Conservation (phyloP, 2,329 filamentous ascomycete species). For the Paraphaeosphaeria sporulosa region DNA sequence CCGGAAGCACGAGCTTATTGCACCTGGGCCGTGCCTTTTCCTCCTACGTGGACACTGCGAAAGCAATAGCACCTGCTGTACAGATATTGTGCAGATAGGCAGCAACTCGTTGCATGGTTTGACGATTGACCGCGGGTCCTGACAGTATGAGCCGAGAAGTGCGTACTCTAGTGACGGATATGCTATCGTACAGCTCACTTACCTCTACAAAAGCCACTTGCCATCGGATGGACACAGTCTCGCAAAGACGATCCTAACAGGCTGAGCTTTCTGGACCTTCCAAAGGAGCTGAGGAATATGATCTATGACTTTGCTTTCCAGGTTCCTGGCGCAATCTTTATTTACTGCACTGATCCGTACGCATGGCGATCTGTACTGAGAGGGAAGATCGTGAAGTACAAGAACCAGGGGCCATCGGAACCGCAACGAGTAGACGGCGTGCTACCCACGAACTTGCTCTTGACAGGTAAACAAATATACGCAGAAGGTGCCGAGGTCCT, state of each 20-base stretch:
- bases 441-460: conserved; percentile 37
- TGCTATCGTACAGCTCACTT: not conserved
- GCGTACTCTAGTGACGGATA: not conserved
- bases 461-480: conserved; percentile 52
- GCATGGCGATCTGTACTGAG: conserved; percentile 20
- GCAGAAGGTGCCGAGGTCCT: conserved; percentile 54
- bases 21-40: not conserved
- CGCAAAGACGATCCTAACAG: conserved; percentile 20
- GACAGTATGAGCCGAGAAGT: not conserved
- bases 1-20: not conserved
- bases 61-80: not conserved
- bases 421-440: conserved; percentile 27
- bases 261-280: conserved; percentile 40
- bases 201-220: not conserved
- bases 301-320: conserved; percentile 34
- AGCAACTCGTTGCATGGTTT: not conserved
- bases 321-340: conserved; percentile 37
- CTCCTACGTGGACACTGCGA: not conserved
- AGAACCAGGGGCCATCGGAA: conserved; percentile 30
- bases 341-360: conserved; percentile 31
- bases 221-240: conserved; percentile 31
- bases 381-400: conserved; percentile 35
- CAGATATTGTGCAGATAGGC: too few relatives aligned
- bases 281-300: conserved; percentile 40
- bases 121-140: not conserved